Conservation (phyloP, 1,284 basidiomycete species). For the Phaffia rhodozyma region DNA sequence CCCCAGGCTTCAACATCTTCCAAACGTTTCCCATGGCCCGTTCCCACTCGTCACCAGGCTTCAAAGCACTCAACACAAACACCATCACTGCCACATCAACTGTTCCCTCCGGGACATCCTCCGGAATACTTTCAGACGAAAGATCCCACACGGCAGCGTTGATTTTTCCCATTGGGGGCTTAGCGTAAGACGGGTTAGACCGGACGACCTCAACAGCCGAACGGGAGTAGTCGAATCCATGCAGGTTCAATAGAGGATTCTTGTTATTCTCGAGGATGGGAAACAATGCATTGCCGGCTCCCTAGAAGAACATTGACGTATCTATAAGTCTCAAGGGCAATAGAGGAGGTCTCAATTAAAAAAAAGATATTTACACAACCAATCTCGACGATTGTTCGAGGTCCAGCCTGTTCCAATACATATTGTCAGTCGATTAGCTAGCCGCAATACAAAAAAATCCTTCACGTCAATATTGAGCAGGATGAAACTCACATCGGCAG, state of each 20-base stretch:
- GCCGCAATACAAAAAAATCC: not conserved
- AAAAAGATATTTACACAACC: slow-evolving; percentile 54
- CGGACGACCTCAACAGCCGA: slow-evolving; percentile 79
- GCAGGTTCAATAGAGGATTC: slow-evolving; percentile 58
- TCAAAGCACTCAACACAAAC: slow-evolving; percentile 87
- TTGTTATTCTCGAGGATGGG: slow-evolving; percentile 70
- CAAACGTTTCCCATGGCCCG: slow-evolving; percentile 75
- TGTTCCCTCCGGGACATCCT: slow-evolving; percentile 48
- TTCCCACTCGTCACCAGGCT: slow-evolving; percentile 75
- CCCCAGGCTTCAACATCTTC: slow-evolving; percentile 79
- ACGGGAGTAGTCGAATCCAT: slow-evolving; percentile 82
- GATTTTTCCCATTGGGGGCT: slow-evolving; percentile 57
- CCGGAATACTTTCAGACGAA: slow-evolving; percentile 53
- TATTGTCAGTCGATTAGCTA: not conserved
- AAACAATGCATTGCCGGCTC: slow-evolving; percentile 88
- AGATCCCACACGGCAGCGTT: slow-evolving; percentile 85
- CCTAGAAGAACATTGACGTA: slow-evolving; percentile 35
- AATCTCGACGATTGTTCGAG: slow-evolving; percentile 61
- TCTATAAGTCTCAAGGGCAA: not conserved
- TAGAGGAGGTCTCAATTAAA: not conserved
- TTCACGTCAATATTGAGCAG: not conserved
- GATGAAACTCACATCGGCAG: slow-evolving; percentile 46
- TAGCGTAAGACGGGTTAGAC: slow-evolving; percentile 53
- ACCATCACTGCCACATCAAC: slow-evolving; percentile 87
- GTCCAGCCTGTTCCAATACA: slow-evolving; percentile 49